Percentiles rank a stretch among this genome's conserved stretches.
Evolutionary conservation across 331 rosid genomes (phyloP).

Genomic region (Dryas integrifolia): DNA sequence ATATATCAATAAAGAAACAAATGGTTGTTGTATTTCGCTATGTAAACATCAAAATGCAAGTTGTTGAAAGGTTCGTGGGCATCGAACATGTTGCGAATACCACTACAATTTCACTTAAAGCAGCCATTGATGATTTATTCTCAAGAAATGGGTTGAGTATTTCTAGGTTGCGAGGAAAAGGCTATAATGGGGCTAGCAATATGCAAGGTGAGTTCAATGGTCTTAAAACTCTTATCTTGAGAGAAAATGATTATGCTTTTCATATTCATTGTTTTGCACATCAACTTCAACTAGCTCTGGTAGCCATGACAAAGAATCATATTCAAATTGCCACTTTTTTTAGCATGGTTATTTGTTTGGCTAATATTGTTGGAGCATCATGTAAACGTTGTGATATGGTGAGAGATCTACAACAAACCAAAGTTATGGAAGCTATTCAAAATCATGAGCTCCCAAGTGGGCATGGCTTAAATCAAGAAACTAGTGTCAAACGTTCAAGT

Average conservation of each 20-base stretch:
- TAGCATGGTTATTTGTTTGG: no score
- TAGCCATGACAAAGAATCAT: not conserved
- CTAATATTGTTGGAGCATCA: no score
- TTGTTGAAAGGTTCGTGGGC: no score
- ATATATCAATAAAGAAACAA: no score
- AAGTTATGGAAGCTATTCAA: not conserved
- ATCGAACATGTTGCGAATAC: not conserved
- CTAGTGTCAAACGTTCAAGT: no score
- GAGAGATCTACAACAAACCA: not conserved
- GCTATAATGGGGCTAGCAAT: not conserved
- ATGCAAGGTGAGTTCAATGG: slow-evolving; percentile 13
- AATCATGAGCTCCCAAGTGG: not conserved
- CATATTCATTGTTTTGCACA: not conserved
- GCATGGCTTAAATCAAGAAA: not conserved
- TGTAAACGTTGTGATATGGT: not conserved
- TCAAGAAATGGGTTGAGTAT: not conserved
- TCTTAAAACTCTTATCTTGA: not conserved
- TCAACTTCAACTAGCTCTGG: not conserved
- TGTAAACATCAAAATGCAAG: no score
- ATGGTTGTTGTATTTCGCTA: no score
- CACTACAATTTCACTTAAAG: not conserved
- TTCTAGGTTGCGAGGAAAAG: not conserved
- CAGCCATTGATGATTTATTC: not conserved
- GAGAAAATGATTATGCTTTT: not conserved
- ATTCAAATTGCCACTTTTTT: not conserved